Base-by-base conservation (phyloP, 2,329 filamentous ascomycete species). In the Tricladium varicosporioides region DNA sequence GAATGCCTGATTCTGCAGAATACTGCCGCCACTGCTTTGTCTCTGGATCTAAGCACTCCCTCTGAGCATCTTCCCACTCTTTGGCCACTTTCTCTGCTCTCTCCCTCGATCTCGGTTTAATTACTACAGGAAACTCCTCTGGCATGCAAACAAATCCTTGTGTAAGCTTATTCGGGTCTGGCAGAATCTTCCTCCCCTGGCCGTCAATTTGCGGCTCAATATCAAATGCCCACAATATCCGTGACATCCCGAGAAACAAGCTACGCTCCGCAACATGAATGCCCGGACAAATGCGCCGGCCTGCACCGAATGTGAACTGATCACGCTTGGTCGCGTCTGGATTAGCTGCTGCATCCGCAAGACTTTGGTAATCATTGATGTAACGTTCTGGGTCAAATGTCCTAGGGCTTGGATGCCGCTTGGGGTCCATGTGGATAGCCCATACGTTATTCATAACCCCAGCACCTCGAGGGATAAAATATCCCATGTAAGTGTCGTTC, bases 221-320 rank as follows among this genome's bases (percentile, higher is more conserved):
- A 19, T 61, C 36, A 31, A 63, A 63, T 5, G 42, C 59, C 60
- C 60, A 63, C 13, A 62, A 19, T 18, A 82, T 71, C 2, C 77
- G 72, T 3, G 78, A 72, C 32, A 80, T 75, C 9, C 65, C 73
- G 1, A 81, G 67, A 61, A 77, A 79, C 22, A 82, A 60, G 15
- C 69, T 73, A 1, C 74, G 72, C 59, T 82, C 78, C 0, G 78
- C 79, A 4, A 85, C 72, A 53, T 82, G 78, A 36, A 81, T 79
- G 0, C 82, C 83, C 1, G 77, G 81, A 64, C 83, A 86, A 46
- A 84, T 75, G 16, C 82, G 74, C 5, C 82, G 73, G 1, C 82
- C 82, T 8, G 77, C 78, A 16, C 82, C 82, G 54, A 82, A 85
- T 0, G 74, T 75, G 66, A 80, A 83, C 8, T 79, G 75, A 48